phyloP scores from a whole-genome alignment of 2,329 filamentous ascomycete species.

The Fusarium siculi region DNA sequence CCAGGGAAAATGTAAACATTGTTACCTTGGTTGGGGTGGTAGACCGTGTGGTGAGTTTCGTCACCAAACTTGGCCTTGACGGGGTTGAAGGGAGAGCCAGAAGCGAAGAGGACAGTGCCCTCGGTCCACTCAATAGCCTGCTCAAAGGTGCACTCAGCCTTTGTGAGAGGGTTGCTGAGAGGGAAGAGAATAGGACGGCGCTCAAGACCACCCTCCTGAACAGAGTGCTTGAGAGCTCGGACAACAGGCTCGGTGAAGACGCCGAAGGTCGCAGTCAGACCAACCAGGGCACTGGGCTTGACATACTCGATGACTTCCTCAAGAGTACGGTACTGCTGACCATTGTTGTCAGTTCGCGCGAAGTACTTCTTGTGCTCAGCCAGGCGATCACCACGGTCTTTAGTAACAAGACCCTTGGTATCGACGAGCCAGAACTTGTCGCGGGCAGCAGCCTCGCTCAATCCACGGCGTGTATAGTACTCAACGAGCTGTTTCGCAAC shows the following conservation, averaged over 20 bases:
- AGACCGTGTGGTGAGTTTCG: slow-evolving; percentile 67
- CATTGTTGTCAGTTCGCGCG: slow-evolving; percentile 71
- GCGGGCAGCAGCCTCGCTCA: slow-evolving; percentile 87
- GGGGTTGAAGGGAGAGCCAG: slow-evolving; percentile 88
- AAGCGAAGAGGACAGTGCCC: slow-evolving; percentile 91
- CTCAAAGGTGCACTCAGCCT: slow-evolving; percentile 98
- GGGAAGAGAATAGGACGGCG: slow-evolving; percentile 93
- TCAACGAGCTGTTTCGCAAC: slow-evolving; percentile 98
- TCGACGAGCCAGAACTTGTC: slow-evolving; percentile 98
- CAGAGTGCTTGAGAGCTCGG: slow-evolving; percentile 72
- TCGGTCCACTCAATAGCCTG: slow-evolving; percentile 92
- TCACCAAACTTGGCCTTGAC: slow-evolving; percentile 71
- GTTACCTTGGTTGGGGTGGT: slow-evolving; percentile 86
- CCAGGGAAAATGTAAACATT: slow-evolving; percentile 96
- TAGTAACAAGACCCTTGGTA: slow-evolving; percentile 93
- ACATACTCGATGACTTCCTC: slow-evolving; percentile 95
- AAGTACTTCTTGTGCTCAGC: slow-evolving; percentile 88
- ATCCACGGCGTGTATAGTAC: slow-evolving; percentile 92
- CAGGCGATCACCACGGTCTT: slow-evolving; percentile 91
- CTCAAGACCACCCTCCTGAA: slow-evolving; percentile 73
- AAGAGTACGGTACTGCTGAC: slow-evolving; percentile 79
- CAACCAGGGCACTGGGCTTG: slow-evolving; percentile 93
- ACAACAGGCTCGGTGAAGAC: slow-evolving; percentile 92
- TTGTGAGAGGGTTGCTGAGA: slow-evolving; percentile 93
- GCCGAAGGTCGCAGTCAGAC: slow-evolving; percentile 92